Conservation (phyloP, 306 rosid species). For the Carpinus viminea region DNA sequence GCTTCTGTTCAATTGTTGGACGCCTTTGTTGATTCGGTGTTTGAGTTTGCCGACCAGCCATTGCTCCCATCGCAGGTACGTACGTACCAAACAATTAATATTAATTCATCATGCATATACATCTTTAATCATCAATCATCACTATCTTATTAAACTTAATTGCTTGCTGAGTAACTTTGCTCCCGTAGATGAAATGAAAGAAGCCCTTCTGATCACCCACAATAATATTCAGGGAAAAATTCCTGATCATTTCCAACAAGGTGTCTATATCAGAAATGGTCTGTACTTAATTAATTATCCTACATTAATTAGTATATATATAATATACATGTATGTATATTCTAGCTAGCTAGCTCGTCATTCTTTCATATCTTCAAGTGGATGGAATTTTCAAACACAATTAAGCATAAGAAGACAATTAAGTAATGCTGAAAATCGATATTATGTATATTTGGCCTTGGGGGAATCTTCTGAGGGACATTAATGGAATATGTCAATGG, state of each 20-base stretch:
- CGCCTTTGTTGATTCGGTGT: slow-evolving; percentile 50
- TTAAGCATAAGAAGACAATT: too few species aligned
- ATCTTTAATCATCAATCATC: background rate
- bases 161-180: slow-evolving; percentile 51
- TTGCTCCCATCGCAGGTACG: slow-evolving; percentile 67
- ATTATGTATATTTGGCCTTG: too few species aligned
- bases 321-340: too few species aligned
- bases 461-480: too few species aligned
- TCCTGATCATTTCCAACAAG: slow-evolving; percentile 55
- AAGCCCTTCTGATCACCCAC: slow-evolving; percentile 30
- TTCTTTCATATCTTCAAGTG: too few species aligned
- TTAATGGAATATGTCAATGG: background rate
- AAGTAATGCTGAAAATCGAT: too few species aligned
- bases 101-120: too few species aligned
- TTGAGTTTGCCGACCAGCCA: slow-evolving; percentile 47
- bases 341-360: too few species aligned
- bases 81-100: background rate
- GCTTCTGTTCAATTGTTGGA: slow-evolving; percentile 34
- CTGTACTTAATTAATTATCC: background rate
- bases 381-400: too few species aligned
- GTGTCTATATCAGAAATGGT: slow-evolving; percentile 74
- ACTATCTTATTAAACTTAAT: background rate
- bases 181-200: slow-evolving; percentile 60
- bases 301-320: too few species aligned
- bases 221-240: slow-evolving; percentile 44